These are phyloP conservation scores for Endocalyx cinctus DNA, from an alignment of 2,329 filamentous ascomycete species.

Conservation along the genomic window DNA sequence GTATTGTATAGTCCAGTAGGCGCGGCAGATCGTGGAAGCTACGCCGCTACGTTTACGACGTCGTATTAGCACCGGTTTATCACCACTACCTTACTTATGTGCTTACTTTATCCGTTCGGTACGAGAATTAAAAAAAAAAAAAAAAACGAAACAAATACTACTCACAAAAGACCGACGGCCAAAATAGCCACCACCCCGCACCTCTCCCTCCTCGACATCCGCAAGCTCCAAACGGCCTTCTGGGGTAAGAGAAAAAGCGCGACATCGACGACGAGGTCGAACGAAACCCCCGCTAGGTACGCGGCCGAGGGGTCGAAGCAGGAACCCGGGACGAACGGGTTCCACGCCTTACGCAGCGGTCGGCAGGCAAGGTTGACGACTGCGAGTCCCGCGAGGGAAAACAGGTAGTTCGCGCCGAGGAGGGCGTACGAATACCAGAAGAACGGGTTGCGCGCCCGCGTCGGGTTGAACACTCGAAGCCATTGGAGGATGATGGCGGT, in stretches of 20 bases:
- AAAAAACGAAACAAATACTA: neutral
- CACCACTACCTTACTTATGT: no score
- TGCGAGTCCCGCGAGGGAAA: conserved; percentile 16
- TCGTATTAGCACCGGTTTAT: neutral
- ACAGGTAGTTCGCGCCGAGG: conserved; percentile 14
- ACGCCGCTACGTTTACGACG: conserved; percentile 22
- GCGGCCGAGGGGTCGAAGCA: conserved; percentile 36
- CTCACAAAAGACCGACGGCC: conserved; percentile 34
- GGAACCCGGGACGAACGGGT: conserved; percentile 12
- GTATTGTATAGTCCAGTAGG: conserved; percentile 24
- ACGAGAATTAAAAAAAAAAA: no score
- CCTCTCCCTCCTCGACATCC: conserved; percentile 37
- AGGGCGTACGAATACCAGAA: conserved; percentile 3
- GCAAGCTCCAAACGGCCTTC: conserved; percentile 33
- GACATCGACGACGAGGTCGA: conserved; percentile 40
- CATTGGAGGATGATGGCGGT: neutral
- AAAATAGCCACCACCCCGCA: conserved; percentile 34
- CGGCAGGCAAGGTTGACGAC: conserved; percentile 23
- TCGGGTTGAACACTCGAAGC: neutral
- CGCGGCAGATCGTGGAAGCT: conserved; percentile 30
- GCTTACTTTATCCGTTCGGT: no score
- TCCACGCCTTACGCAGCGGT: conserved; percentile 22
- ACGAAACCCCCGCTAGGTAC: conserved; percentile 35
- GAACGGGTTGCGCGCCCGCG: neutral
- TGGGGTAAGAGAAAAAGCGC: conserved; percentile 36